phyloP scores from a whole-genome alignment of 177 flowering plant species.

The Vitis hybrid region DNA sequence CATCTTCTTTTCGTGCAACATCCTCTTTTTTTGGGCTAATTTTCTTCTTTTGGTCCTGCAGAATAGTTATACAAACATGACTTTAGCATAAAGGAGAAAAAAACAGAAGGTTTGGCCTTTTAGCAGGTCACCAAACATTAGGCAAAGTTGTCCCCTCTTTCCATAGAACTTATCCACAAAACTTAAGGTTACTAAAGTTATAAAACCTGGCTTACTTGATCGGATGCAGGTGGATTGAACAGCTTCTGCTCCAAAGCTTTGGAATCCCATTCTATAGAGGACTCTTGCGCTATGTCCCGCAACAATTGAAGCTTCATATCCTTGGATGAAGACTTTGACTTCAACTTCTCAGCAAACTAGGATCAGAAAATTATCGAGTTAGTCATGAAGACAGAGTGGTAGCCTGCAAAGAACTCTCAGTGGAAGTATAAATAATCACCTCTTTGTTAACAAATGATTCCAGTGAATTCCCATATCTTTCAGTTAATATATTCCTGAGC shows the following conservation, averaged over 20 bases:
- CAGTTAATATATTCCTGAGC: conserved; percentile 41
- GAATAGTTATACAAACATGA: no score
- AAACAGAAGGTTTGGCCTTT: no score
- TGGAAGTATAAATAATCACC: conserved; percentile 27
- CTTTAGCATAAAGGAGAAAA: no score
- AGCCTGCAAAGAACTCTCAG: not conserved
- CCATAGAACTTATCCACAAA: no score
- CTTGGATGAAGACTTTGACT: conserved; percentile 39
- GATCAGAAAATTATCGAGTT: conserved; percentile 10
- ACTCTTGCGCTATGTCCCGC: conserved; percentile 64
- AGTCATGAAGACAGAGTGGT: conserved; percentile 1
- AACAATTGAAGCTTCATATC: conserved; percentile 72
- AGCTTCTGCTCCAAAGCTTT: conserved; percentile 58
- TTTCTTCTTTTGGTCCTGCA: no score
- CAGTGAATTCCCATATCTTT: conserved; percentile 43
- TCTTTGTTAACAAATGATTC: conserved; percentile 41
- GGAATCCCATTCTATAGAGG: conserved; percentile 62
- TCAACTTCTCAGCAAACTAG: conserved; percentile 59
- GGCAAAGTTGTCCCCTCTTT: no score
- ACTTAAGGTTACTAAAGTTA: no score
- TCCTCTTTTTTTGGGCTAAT: not conserved
- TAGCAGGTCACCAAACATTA: no score
- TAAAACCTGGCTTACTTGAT: conserved; percentile 31
- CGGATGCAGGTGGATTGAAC: conserved; percentile 27
- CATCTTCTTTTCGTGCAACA: not conserved